Evolutionary conservation across 495 filamentous ascomycete species (phyloP).

Genomic region (Hypoxylon lenormandii): DNA sequence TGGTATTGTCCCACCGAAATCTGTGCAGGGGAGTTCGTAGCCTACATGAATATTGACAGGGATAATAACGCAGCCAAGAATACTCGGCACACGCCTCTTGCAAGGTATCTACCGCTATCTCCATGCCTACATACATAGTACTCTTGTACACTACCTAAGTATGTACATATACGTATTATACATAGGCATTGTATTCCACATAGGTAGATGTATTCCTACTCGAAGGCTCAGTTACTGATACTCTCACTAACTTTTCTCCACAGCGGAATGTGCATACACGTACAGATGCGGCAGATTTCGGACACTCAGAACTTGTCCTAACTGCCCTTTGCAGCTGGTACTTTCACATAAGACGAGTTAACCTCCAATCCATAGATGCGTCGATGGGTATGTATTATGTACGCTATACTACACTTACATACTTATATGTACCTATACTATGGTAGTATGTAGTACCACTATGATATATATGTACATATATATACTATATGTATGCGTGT

Average conservation of each 20-base stretch:
- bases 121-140: not conserved
- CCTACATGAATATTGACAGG: slow-evolving; percentile 45
- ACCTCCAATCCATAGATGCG: slow-evolving; percentile 1
- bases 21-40: slow-evolving; percentile 40
- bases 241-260: slow-evolving; percentile 41
- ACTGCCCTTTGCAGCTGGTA: slow-evolving; percentile 26
- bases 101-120: not conserved
- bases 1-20: slow-evolving; percentile 29
- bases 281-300: slow-evolving; percentile 43
- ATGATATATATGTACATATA: slow-evolving; percentile 1
- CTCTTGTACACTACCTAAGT: not conserved
- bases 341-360: not conserved
- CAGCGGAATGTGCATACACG: slow-evolving; percentile 32
- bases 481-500: too few species aligned
- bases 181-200: not conserved
- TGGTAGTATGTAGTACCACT: not conserved
- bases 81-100: slow-evolving; percentile 28
- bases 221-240: not conserved
- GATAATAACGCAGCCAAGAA: slow-evolving; percentile 26
- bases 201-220: slow-evolving; percentile 17
- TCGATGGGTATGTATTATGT: slow-evolving; percentile 9
- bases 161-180: not conserved
- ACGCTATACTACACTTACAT: slow-evolving; percentile 7
- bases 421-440: slow-evolving; percentile 8
- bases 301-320: slow-evolving; percentile 22